A percentile compares a stretch with the other conserved stretches of the same genome.
phyloP scores from a whole-genome alignment of 2,329 filamentous ascomycete genomes.

The Dryadomyces quercus-mongolicae region DNA sequence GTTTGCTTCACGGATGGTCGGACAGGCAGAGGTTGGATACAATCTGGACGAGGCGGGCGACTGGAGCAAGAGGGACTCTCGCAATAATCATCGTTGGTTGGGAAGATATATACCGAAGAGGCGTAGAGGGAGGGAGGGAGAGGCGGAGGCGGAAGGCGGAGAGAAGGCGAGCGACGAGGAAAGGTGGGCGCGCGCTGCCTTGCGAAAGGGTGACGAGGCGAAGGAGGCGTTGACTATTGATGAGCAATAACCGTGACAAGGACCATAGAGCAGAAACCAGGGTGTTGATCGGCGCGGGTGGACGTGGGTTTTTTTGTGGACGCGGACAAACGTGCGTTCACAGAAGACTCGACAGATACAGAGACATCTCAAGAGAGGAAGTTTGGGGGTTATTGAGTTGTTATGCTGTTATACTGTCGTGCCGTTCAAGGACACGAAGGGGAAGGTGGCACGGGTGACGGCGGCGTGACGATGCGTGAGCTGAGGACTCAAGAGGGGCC shows the following conservation, averaged over 20 bases:
- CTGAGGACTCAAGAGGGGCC: neutral
- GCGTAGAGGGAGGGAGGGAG: conserved; percentile 5
- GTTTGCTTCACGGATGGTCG: conserved; percentile 42
- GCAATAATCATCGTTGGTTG: conserved; percentile 46
- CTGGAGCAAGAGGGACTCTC: conserved; percentile 39
- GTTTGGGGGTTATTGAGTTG: neutral
- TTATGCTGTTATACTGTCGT: neutral
- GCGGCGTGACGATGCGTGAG: neutral
- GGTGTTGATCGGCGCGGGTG: conserved; percentile 1
- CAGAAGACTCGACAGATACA: neutral
- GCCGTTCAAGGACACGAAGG: too few relatives aligned
- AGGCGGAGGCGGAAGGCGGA: conserved; percentile 6
- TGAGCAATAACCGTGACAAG: conserved; percentile 7
- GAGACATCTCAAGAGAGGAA: neutral
- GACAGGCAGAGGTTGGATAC: conserved; percentile 30
- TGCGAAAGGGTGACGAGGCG: neutral
- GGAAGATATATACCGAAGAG: conserved; percentile 17
- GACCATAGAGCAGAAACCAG: conserved; percentile 10
- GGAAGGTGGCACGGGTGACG: neutral
- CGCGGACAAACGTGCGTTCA: conserved; percentile 11
- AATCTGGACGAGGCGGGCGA: conserved; percentile 50
- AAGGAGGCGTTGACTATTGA: neutral
- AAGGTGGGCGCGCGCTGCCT: neutral
- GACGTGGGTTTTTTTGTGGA: conserved; percentile 7
- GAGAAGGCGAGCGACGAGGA: neutral